These are phyloP conservation scores for Quercus berberidifolia DNA, from an alignment of 306 rosid genomes.

Conservation along the genomic window DNA sequence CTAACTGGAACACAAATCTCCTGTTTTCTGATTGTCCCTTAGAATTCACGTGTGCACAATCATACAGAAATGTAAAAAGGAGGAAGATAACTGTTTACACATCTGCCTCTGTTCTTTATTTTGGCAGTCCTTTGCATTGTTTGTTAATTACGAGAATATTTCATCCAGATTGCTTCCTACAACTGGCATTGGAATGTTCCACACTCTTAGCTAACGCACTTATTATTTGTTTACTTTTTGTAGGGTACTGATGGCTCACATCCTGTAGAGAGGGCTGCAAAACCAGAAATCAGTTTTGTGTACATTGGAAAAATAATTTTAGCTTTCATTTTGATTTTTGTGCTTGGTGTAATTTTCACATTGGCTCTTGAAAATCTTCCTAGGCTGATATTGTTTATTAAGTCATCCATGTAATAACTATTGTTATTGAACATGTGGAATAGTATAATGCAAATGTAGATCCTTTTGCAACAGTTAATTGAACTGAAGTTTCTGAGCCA, in stretches of 20 bases:
- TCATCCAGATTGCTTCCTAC: neutral
- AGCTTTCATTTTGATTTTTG: constrained; percentile 60
- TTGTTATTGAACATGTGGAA: constrained; percentile 5
- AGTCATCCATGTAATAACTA: constrained; percentile 25
- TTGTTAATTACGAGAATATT: neutral
- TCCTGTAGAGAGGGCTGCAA: constrained; percentile 20
- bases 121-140: neutral
- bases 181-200: neutral
- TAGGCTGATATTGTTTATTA: constrained; percentile 31
- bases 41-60: neutral
- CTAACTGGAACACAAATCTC: neutral
- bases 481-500: neutral
- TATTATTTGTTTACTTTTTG: constrained; percentile 20
- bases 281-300: constrained; percentile 28
- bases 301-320: constrained; percentile 53
- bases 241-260: constrained; percentile 31
- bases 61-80: neutral
- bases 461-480: neutral
- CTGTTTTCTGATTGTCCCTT: too few species aligned
- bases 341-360: constrained; percentile 60
- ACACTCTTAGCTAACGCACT: constrained; percentile 2
- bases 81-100: neutral
- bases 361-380: constrained; percentile 75
- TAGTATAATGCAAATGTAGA: neutral
- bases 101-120: neutral